These are phyloP conservation scores for Leccinum fibrillosum DNA, from an alignment of 768 basidiomycete genomes.

Conservation along the genomic window DNA sequence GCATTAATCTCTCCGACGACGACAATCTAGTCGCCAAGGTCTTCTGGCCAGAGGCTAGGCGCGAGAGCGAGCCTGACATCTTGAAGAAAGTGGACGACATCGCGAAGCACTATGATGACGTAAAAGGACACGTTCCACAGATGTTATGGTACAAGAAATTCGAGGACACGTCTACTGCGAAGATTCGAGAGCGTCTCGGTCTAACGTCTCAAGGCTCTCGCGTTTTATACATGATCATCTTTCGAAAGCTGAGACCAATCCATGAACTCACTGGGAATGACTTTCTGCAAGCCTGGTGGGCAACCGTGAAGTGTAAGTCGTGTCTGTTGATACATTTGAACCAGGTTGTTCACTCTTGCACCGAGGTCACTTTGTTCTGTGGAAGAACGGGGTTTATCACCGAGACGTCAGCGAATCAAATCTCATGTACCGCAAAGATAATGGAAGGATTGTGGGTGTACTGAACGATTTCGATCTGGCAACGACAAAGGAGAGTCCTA, in stretches of 20 bases:
- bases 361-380: not conserved
- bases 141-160: not conserved
- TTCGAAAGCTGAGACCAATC: not conserved
- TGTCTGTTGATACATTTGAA: too few species aligned
- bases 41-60: not conserved
- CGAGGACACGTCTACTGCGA: not conserved
- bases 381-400: not conserved
- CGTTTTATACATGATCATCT: not conserved
- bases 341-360: not conserved
- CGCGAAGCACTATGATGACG: too few species aligned
- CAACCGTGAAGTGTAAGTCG: not conserved
- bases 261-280: not conserved
- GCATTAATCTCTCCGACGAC: not conserved
- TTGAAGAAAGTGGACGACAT: not conserved
- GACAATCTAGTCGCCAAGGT: not conserved
- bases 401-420: not conserved
- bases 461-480: too few species aligned
- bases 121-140: not conserved
- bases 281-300: not conserved
- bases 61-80: not conserved
- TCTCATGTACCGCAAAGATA: not conserved
- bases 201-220: not conserved
- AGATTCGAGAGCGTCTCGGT: not conserved
- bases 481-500: too few species aligned
- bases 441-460: too few species aligned